phyloP scores from a whole-genome alignment of 805 yeast species.

The Wickerhamomyces canadensis region DNA sequence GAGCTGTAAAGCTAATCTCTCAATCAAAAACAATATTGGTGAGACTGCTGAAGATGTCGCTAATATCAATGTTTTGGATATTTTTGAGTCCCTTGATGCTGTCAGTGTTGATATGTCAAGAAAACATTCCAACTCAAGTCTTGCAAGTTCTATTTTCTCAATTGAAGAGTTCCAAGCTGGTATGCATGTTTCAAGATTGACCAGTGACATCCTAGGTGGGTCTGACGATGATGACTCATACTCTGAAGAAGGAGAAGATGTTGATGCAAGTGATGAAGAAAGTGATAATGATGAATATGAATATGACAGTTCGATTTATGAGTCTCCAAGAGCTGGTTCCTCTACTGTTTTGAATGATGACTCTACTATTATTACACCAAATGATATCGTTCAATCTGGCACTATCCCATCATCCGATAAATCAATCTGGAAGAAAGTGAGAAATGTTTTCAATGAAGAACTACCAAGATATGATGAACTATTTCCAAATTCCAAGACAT shows the following conservation, averaged over 20 bases:
- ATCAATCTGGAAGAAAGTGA: conserved; percentile 33
- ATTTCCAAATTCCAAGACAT: conserved; percentile 40
- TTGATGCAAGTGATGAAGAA: conserved; percentile 23
- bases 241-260: conserved; percentile 6
- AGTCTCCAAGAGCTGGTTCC: not conserved
- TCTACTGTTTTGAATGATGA: too few relatives aligned
- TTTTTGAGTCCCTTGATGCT: conserved; percentile 19
- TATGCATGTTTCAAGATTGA: conserved; percentile 30
- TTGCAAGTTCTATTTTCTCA: conserved; percentile 26
- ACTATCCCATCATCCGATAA: conserved; percentile 13
- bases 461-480: conserved; percentile 74
- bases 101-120: conserved; percentile 12
- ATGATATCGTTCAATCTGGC: not conserved
- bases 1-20: conserved; percentile 57
- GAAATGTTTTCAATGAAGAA: conserved; percentile 34
- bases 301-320: conserved; percentile 3
- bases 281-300: conserved; percentile 23
- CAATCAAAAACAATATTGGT: conserved; percentile 47
- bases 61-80: conserved; percentile 29
- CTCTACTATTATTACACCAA: too few relatives aligned
- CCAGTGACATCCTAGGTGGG: conserved; percentile 25
- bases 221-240: conserved; percentile 20
- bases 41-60: conserved; percentile 37
- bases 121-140: conserved; percentile 21
- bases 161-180: conserved; percentile 24